Percentiles rank a stretch among this genome's conserved stretches.
These are phyloP conservation scores for Areca catechu DNA, from an alignment of 176 grass and related monocot species.

Conservation along the genomic window DNA sequence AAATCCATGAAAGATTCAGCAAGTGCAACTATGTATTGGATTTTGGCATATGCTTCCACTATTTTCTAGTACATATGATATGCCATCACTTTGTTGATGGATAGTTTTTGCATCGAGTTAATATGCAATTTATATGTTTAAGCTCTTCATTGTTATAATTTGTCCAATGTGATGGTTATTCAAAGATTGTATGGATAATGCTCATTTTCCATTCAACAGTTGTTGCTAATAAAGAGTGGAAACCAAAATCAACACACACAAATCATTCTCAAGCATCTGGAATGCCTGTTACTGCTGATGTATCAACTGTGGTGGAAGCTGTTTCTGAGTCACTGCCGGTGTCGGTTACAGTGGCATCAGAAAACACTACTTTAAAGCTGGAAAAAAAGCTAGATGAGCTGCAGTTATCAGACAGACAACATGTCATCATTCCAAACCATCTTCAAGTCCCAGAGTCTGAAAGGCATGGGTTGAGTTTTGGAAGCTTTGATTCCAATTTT, in stretches of 20 bases:
- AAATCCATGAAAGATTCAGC: too few species aligned
- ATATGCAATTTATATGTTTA: too few species aligned
- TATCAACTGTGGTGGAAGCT: conserved; percentile 26
- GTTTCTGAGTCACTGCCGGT: conserved; percentile 29
- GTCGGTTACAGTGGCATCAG: conserved; percentile 27
- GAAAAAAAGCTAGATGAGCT: conserved; percentile 36
- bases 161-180: neutral
- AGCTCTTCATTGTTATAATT: too few species aligned
- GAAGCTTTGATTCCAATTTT: conserved; percentile 66
- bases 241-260: conserved; percentile 60
- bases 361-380: conserved; percentile 20
- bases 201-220: conserved; percentile 20
- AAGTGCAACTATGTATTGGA: too few species aligned
- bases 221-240: conserved; percentile 86
- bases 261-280: conserved; percentile 33
- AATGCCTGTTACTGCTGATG: conserved; percentile 15
- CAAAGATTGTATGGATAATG: neutral
- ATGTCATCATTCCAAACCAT: conserved; percentile 87
- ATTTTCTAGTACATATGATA: too few species aligned
- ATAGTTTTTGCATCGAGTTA: too few species aligned
- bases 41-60: too few species aligned
- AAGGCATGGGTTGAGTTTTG: conserved; percentile 74
- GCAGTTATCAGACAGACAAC: conserved; percentile 44
- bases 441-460: conserved; percentile 80
- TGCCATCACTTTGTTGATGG: too few species aligned